phyloP scores from a whole-genome alignment of 306 rosid species.

The Malus sylvestris region DNA sequence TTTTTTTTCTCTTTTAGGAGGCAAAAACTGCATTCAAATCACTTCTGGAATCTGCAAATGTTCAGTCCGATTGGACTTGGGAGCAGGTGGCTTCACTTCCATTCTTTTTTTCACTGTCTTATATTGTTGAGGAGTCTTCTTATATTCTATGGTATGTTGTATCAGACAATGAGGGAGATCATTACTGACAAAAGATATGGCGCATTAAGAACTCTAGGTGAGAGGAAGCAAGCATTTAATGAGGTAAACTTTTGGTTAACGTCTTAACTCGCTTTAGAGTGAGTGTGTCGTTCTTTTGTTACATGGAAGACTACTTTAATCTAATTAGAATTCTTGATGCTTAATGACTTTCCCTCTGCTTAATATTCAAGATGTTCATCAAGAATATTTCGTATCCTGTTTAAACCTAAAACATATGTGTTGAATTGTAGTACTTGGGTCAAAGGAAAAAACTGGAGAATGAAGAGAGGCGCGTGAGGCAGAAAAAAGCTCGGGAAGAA shows the following conservation, averaged over 20 bases:
- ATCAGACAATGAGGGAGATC: constrained; percentile 93
- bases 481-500: constrained; percentile 94
- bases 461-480: constrained; percentile 93
- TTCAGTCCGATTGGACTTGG: constrained; percentile 99
- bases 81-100: constrained; percentile 66
- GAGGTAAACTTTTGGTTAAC: constrained; percentile 55
- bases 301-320: not conserved
- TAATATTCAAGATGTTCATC: not conserved
- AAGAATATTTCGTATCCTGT: not conserved
- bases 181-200: constrained; percentile 88
- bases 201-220: constrained; percentile 91
- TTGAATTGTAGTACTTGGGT: constrained; percentile 70
- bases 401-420: constrained; percentile 23
- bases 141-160: constrained; percentile 15
- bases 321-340: not conserved
- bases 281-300: not conserved
- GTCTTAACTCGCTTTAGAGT: constrained; percentile 7
- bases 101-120: constrained; percentile 2
- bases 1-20: constrained; percentile 39
- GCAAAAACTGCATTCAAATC: constrained; percentile 93
- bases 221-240: constrained; percentile 96
- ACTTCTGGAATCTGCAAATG: constrained; percentile 83
- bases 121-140: constrained; percentile 21
- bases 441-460: constrained; percentile 96
- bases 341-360: not conserved